Conservation (phyloP, 169 alveolate genomes). For the Miamiensis avidus region DNA sequence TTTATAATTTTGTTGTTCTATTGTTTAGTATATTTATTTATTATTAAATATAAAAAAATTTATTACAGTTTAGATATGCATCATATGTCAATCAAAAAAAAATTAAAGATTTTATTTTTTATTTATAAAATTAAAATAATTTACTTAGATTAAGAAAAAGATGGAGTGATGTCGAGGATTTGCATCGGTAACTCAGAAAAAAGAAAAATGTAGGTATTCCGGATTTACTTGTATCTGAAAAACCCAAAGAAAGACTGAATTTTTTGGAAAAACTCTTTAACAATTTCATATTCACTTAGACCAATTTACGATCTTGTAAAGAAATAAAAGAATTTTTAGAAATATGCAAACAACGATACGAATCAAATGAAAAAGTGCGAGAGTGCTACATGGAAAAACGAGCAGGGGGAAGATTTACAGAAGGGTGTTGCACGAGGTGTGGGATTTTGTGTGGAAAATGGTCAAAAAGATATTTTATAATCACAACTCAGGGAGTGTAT, state of each 20-base stretch:
- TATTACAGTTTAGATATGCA: not conserved
- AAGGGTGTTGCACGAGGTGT: slow-evolving; percentile 42
- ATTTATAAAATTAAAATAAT: no score
- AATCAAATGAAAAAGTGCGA: slow-evolving; percentile 9
- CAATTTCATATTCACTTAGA: no score
- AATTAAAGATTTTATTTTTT: no score
- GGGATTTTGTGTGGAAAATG: slow-evolving; percentile 47
- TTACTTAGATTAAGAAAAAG: not conserved
- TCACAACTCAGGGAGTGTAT: slow-evolving; percentile 30
- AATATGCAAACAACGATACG: not conserved
- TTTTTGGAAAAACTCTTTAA: no score
- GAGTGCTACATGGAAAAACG: slow-evolving; percentile 24
- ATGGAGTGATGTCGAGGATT: not conserved
- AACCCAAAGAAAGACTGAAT: not conserved
- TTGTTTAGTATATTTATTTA: no score
- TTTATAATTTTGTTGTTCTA: no score
- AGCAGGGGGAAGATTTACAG: slow-evolving; percentile 42
- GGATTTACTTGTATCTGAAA: not conserved
- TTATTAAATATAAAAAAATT: no score
- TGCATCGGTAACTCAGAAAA: not conserved
- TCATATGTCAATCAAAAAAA: no score
- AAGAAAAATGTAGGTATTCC: not conserved
- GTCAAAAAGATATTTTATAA: slow-evolving; percentile 37
- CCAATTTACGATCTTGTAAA: not conserved
- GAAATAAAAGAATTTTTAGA: slow-evolving; percentile 21